Conservation (phyloP, 306 rosid genomes). For the Rosa chinensis region DNA sequence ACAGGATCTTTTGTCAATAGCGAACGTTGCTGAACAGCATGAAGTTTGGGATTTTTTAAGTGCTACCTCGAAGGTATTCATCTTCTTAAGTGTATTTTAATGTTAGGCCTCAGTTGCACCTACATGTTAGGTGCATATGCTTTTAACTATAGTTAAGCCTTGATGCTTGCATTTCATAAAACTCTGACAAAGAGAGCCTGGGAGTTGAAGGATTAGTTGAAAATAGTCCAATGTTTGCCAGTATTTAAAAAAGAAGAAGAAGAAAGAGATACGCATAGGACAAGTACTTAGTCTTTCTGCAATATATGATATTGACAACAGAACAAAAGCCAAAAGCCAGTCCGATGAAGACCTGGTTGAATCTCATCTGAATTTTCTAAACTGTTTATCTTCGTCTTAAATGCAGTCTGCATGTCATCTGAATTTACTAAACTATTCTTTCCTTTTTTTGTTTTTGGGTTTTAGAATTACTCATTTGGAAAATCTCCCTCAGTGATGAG, state of each 20-base stretch:
- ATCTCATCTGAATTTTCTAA: background rate
- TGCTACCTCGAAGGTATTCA: slow-evolving; percentile 79
- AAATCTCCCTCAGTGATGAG: slow-evolving; percentile 90
- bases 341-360: background rate
- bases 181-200: background rate
- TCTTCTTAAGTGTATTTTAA: slow-evolving; percentile 27
- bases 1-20: slow-evolving; percentile 92
- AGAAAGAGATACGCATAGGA: background rate
- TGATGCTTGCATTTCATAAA: slow-evolving; percentile 2
- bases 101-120: slow-evolving; percentile 15
- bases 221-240: background rate
- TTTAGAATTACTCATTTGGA: slow-evolving; percentile 86
- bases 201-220: background rate
- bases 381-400: background rate
- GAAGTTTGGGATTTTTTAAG: slow-evolving; percentile 99
- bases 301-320: background rate
- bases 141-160: background rate
- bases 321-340: background rate
- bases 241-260: background rate
- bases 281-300: background rate
- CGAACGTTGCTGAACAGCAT: slow-evolving; percentile 89
- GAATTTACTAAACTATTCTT: slow-evolving; percentile 26
- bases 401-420: background rate
- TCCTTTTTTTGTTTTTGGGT: slow-evolving; percentile 12
- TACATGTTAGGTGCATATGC: background rate